Conservation (phyloP, 2,329 filamentous ascomycete species). For the Coniochaeta sp. region DNA sequence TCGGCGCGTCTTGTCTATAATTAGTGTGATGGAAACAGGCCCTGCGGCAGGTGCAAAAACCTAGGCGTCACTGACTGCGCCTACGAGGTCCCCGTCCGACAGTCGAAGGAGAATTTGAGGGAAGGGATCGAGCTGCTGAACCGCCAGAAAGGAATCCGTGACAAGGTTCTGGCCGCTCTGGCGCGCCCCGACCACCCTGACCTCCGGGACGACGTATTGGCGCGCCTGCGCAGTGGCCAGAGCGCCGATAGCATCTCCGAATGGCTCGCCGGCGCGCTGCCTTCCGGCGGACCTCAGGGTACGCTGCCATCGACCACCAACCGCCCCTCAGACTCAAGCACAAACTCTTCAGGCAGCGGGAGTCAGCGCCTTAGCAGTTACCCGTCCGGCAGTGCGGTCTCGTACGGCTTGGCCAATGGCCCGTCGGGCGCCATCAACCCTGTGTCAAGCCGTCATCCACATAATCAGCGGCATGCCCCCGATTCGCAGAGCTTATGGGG, state of each 20-base stretch:
- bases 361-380: not conserved
- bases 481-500: slow-evolving; percentile 34
- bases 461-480: slow-evolving; percentile 21
- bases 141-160: slow-evolving; percentile 44
- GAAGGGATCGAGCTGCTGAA: slow-evolving; percentile 51
- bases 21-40: slow-evolving; percentile 50
- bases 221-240: slow-evolving; percentile 45
- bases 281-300: not conserved
- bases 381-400: slow-evolving; percentile 15
- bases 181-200: slow-evolving; percentile 34
- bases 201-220: slow-evolving; percentile 46
- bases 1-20: slow-evolving; percentile 17
- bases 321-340: slow-evolving; percentile 5
- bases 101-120: slow-evolving; percentile 55
- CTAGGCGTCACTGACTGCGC: slow-evolving; percentile 50
- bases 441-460: slow-evolving; percentile 21
- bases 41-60: slow-evolving; percentile 45
- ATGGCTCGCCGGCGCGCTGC: slow-evolving; percentile 31
- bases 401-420: not conserved
- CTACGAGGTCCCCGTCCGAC: slow-evolving; percentile 55
- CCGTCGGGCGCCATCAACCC: slow-evolving; percentile 13
- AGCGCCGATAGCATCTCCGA: slow-evolving; percentile 47
- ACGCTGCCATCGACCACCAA: not conserved
- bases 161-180: slow-evolving; percentile 48
- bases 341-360: not conserved